These are phyloP conservation scores for Isoetes taiwanensis DNA, from an alignment of 75 land plant genomes.

Conservation along the genomic window DNA sequence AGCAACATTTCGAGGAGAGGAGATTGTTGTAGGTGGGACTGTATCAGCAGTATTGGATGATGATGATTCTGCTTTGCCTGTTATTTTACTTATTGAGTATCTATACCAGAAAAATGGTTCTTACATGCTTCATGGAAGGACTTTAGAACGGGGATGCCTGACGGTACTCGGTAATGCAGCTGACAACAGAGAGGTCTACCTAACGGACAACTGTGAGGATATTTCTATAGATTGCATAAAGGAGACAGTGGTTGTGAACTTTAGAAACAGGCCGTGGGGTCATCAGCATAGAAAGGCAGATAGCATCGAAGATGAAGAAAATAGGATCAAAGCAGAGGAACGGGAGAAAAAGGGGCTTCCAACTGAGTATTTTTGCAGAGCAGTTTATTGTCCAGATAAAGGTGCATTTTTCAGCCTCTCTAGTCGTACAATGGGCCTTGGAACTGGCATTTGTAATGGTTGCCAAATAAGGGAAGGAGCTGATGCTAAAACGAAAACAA, in stretches of 20 bases:
- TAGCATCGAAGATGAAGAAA: conserved; percentile 33
- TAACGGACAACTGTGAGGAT: conserved; percentile 60
- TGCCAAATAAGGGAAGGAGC: conserved; percentile 34
- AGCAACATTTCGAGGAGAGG: conserved; percentile 32
- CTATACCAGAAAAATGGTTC: conserved; percentile 56
- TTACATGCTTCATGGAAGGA: conserved; percentile 68
- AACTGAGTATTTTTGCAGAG: conserved; percentile 55
- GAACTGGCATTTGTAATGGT: conserved; percentile 51
- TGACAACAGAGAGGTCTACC: conserved; percentile 57
- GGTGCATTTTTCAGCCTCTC: conserved; percentile 73
- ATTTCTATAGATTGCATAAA: conserved; percentile 42
- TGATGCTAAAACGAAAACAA: conserved; percentile 9
- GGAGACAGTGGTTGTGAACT: conserved; percentile 35
- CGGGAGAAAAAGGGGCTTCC: conserved; percentile 64
- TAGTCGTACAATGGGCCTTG: conserved; percentile 42
- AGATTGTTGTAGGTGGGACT: conserved; percentile 41
- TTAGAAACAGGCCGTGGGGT: conserved; percentile 49
- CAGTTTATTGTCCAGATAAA: conserved; percentile 67
- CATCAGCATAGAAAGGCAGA: conserved; percentile 48
- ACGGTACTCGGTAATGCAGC: conserved; percentile 82
- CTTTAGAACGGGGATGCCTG: conserved; percentile 34
- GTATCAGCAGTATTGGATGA: conserved; percentile 34
- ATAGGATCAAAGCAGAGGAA: conserved; percentile 52
- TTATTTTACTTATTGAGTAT: conserved; percentile 65
- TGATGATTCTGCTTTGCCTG: conserved; percentile 25